These are phyloP conservation scores for Teratosphaeria viscida DNA, from an alignment of 2,329 filamentous ascomycete genomes.

Conservation along the genomic window DNA sequence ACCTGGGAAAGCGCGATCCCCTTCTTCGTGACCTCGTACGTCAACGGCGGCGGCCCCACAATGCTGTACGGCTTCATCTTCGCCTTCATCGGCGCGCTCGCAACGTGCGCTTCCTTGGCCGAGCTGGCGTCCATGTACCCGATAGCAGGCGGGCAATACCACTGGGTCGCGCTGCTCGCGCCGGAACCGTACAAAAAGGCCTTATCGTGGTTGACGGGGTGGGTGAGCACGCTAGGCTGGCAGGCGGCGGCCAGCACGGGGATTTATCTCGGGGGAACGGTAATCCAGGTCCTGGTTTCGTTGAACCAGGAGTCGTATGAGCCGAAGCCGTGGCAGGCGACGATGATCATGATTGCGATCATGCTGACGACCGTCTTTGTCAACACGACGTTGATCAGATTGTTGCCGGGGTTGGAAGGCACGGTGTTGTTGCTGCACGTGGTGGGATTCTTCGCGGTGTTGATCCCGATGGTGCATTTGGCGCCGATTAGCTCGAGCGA, in stretches of 20 bases:
- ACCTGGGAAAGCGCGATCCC: slow-evolving; percentile 1
- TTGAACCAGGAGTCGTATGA: slow-evolving; percentile 34
- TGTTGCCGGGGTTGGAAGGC: slow-evolving; percentile 9
- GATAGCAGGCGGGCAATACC: neutral
- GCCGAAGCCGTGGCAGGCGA: slow-evolving; percentile 26
- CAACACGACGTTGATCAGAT: slow-evolving; percentile 6
- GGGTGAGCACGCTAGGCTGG: slow-evolving; percentile 30
- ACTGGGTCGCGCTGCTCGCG: slow-evolving; percentile 27
- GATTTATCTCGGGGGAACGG: slow-evolving; percentile 10
- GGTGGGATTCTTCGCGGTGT: slow-evolving; percentile 10
- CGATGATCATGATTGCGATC: slow-evolving; percentile 23
- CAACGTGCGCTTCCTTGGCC: slow-evolving; percentile 1
- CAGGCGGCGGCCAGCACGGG: slow-evolving; percentile 24
- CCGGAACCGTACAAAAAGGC: slow-evolving; percentile 28
- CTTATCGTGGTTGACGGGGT: slow-evolving; percentile 32
- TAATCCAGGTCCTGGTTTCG: slow-evolving; percentile 26
- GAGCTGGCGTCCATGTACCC: slow-evolving; percentile 2
- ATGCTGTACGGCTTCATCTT: slow-evolving; percentile 1
- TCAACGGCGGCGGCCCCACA: neutral
- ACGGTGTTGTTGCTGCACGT: slow-evolving; percentile 10
- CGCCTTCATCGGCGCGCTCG: slow-evolving; percentile 1
- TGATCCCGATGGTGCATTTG: slow-evolving; percentile 3
- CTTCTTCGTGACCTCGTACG: slow-evolving; percentile 1
- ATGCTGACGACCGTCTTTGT: slow-evolving; percentile 2
- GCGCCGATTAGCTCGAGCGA: neutral